Conservation (phyloP, 2,329 filamentous ascomycete species). For the Cyphellophora attinorum region DNA sequence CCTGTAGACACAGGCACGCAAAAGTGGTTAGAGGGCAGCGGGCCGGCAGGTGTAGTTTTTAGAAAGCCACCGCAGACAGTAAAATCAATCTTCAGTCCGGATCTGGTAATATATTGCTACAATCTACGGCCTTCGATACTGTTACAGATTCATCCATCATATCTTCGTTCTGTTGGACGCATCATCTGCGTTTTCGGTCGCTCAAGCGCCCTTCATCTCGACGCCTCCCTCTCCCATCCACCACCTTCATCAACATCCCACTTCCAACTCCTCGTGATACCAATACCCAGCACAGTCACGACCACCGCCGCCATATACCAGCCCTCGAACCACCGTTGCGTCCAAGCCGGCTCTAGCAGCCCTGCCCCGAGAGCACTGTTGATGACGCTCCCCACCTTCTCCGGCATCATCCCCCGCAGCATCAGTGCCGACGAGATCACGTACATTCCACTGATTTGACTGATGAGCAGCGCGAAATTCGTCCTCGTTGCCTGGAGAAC, state of each 20-base stretch:
- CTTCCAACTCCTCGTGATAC: background rate
- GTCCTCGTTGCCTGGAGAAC: slow-evolving; percentile 66
- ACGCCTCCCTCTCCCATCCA: too few species aligned
- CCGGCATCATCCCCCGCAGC: slow-evolving; percentile 67
- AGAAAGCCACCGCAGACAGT: too few species aligned
- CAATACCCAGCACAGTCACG: slow-evolving; percentile 61
- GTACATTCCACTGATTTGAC: slow-evolving; percentile 74
- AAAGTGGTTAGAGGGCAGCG: too few species aligned
- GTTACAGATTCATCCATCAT: too few species aligned
- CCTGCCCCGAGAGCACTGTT: slow-evolving; percentile 63
- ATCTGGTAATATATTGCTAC: too few species aligned
- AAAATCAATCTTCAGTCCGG: too few species aligned
- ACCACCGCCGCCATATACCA: slow-evolving; percentile 68
- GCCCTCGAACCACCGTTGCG: slow-evolving; percentile 77
- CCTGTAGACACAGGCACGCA: too few species aligned
- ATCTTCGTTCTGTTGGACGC: too few species aligned
- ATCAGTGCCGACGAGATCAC: slow-evolving; percentile 73
- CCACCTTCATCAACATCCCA: background rate
- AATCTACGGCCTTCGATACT: too few species aligned
- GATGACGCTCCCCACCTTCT: slow-evolving; percentile 66
- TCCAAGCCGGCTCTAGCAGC: slow-evolving; percentile 62
- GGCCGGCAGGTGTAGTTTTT: too few species aligned
- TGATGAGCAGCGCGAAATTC: slow-evolving; percentile 68
- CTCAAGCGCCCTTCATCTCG: background rate
- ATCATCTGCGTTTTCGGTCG: too few species aligned